A percentile compares a stretch with the other conserved stretches of the same genome.
phyloP scores from a whole-genome alignment of 345 rosid species.

The Boechera stricta region DNA sequence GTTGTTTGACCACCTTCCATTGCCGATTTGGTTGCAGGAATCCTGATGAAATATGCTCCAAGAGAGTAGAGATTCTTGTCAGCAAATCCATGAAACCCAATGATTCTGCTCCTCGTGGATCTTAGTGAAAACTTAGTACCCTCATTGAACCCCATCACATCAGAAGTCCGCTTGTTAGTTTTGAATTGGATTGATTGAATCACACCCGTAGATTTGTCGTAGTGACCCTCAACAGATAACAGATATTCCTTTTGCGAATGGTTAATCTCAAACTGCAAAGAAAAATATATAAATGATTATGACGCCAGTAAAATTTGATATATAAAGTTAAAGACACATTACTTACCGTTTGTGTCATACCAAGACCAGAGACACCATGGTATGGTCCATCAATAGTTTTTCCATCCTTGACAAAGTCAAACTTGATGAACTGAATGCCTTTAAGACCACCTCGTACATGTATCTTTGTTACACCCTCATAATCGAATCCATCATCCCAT shows the following conservation, averaged over 20 bases:
- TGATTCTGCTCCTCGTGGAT: not conserved
- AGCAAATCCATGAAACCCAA: conserved; percentile 42
- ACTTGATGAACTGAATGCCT: conserved; percentile 27
- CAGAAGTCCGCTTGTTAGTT: conserved; percentile 35
- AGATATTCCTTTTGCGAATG: conserved; percentile 16
- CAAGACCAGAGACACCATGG: conserved; percentile 33
- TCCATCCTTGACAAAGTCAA: conserved; percentile 22
- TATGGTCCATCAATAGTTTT: not conserved
- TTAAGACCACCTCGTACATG: conserved; percentile 24
- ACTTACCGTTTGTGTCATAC: conserved; percentile 34
- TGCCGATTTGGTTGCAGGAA: conserved; percentile 11
- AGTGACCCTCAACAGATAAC: conserved; percentile 31
- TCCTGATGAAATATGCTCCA: conserved; percentile 37
- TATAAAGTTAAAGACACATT: not conserved
- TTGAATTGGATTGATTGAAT: conserved; percentile 27
- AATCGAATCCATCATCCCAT: conserved; percentile 34
- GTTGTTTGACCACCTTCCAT: conserved; percentile 22
- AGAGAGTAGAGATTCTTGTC: conserved; percentile 34
- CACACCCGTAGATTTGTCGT: conserved; percentile 16
- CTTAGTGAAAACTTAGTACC: conserved; percentile 34
- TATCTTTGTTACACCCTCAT: conserved; percentile 24
- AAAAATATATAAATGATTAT: not conserved
- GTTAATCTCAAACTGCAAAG: conserved; percentile 30
- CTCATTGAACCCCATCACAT: conserved; percentile 6
- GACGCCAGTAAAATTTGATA: too few species aligned